Percentiles rank a stretch among this genome's conserved stretches.
Conservation (phyloP, 805 yeast species). For the Candida railenensis region DNA sequence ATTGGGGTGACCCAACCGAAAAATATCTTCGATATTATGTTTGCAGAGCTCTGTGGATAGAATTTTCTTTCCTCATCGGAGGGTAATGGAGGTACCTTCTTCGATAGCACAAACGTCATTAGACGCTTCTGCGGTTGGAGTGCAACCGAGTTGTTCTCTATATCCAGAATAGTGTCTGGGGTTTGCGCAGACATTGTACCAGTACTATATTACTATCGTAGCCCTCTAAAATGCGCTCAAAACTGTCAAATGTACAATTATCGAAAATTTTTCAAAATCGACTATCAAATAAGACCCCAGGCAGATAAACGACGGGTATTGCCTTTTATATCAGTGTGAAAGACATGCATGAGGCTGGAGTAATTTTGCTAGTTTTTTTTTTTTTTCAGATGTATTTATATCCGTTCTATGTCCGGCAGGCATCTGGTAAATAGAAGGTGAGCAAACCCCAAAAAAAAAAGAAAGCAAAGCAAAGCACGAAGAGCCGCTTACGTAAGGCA, state of each 20-base stretch:
- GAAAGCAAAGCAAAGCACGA: background rate
- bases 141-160: slow-evolving; percentile 3
- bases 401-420: background rate
- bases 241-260: too few species aligned
- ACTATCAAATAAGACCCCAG: too few species aligned
- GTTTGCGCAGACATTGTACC: background rate
- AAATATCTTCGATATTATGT: slow-evolving; percentile 41
- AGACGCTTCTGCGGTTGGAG: slow-evolving; percentile 30
- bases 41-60: slow-evolving; percentile 44
- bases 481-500: background rate
- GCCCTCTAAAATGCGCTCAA: too few species aligned
- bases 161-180: background rate
- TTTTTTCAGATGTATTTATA: background rate
- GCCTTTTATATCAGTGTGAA: too few species aligned
- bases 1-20: slow-evolving; percentile 72
- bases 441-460: too few species aligned
- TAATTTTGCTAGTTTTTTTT: too few species aligned
- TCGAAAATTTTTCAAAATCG: too few species aligned
- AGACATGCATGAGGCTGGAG: too few species aligned
- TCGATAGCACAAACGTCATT: slow-evolving; percentile 31
- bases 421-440: too few species aligned
- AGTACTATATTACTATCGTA: too few species aligned
- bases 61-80: slow-evolving; percentile 45
- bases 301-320: too few species aligned
- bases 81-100: slow-evolving; percentile 53